A percentile compares a stretch with the other conserved stretches of the same genome.
These are phyloP conservation scores for Periglandula ipomoeae DNA, from an alignment of 2,329 filamentous ascomycete species.

Conservation along the genomic window DNA sequence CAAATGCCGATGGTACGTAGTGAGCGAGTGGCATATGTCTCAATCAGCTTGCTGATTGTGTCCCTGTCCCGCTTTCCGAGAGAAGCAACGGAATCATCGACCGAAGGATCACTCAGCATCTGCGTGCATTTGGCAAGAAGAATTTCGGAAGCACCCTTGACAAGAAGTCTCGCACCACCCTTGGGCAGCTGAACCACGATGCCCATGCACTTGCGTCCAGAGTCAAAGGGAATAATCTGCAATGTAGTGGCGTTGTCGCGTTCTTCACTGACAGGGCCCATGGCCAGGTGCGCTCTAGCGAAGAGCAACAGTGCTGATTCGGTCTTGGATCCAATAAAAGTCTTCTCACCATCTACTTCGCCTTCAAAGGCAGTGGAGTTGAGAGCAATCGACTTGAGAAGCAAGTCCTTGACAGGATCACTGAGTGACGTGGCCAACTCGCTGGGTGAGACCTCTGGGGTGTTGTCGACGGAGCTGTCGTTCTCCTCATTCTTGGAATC, in stretches of 20 bases:
- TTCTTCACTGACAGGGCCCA: conserved; percentile 56
- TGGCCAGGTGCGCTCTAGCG: conserved; percentile 55
- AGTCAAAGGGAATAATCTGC: conserved; percentile 69
- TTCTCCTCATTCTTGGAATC: conserved; percentile 16
- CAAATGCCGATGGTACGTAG: conserved; percentile 77
- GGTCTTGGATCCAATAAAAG: conserved; percentile 70
- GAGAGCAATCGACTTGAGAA: conserved; percentile 51
- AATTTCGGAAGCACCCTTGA: conserved; percentile 59
- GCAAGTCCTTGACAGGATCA: conserved; percentile 38
- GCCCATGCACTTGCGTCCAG: conserved; percentile 64
- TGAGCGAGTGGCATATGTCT: conserved; percentile 68
- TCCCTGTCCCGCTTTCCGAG: conserved; percentile 45
- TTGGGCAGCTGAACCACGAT: conserved; percentile 43
- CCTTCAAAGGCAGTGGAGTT: conserved; percentile 73
- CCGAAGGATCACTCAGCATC: conserved; percentile 39
- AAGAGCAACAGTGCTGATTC: conserved; percentile 66
- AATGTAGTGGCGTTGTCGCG: conserved; percentile 50
- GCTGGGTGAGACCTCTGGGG: conserved; percentile 30
- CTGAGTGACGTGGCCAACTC: conserved; percentile 40
- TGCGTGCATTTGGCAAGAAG: conserved; percentile 47
- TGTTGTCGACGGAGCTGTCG: conserved; percentile 18
- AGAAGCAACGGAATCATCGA: conserved; percentile 29
- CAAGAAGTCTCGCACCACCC: conserved; percentile 45
- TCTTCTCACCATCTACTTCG: conserved; percentile 54
- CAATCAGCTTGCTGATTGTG: conserved; percentile 58